Conservation (phyloP, 2,329 filamentous ascomycete species). For the Dothiorella sarmentorum region DNA sequence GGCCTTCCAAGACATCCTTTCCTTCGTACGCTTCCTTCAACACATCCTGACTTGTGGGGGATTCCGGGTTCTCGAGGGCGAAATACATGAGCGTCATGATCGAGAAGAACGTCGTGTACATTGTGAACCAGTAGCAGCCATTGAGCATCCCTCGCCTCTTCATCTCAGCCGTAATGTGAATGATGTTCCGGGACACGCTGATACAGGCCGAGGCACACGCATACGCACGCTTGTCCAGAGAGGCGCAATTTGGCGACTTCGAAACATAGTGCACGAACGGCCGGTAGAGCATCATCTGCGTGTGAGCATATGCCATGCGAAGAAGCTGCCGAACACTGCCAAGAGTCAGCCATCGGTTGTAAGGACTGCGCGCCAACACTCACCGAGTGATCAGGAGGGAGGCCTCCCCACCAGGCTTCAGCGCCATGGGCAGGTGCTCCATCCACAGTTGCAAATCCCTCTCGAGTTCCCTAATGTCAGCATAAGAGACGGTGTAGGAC, state of each 20-base stretch:
- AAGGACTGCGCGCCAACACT: conserved; percentile 29
- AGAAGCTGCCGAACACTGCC: conserved; percentile 66
- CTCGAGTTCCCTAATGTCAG: conserved; percentile 62
- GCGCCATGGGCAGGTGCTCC: conserved; percentile 65
- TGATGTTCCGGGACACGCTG: conserved; percentile 67
- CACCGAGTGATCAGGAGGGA: conserved; percentile 73
- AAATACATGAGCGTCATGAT: conserved; percentile 78
- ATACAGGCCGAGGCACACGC: conserved; percentile 68
- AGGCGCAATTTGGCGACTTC: conserved; percentile 48
- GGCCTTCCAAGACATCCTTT: conserved; percentile 72
- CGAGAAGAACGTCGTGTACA: conserved; percentile 80
- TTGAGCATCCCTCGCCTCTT: conserved; percentile 70
- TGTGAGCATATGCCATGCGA: conserved; percentile 75
- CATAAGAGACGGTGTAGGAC: conserved; percentile 61
- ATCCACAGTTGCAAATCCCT: conserved; percentile 62
- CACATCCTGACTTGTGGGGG: conserved; percentile 71
- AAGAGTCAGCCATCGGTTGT: conserved; percentile 11
- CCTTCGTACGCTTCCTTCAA: conserved; percentile 82
- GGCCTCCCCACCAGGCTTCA: conserved; percentile 76
- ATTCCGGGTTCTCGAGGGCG: conserved; percentile 75
- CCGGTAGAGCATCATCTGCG: conserved; percentile 77
- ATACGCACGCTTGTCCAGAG: conserved; percentile 72
- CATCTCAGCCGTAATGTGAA: conserved; percentile 77
- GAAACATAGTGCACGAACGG: conserved; percentile 83
- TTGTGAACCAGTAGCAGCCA: conserved; percentile 82